Evolutionary conservation across 2,329 filamentous ascomycete genomes (phyloP).

Genomic region (Ophiosphaerella narmari): DNA sequence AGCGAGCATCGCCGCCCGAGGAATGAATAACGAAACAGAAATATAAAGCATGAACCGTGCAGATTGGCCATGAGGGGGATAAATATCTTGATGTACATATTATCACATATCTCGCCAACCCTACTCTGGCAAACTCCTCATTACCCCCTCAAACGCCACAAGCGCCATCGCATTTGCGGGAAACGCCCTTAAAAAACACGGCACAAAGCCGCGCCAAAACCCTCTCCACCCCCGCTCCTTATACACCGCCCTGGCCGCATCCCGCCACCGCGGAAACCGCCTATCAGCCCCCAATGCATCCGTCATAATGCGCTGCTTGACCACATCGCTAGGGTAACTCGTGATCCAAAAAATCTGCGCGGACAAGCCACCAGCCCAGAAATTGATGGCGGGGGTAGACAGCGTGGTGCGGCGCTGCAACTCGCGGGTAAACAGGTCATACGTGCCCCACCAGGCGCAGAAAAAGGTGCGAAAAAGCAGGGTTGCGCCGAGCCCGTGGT

Average conservation of each 20-base stretch:
- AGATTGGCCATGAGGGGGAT: too few relatives aligned
- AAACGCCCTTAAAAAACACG: conserved; percentile 91
- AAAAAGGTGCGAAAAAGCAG: conserved; percentile 90
- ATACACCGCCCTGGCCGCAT: conserved; percentile 79
- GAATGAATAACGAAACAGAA: background rate
- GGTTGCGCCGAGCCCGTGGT: conserved; percentile 83
- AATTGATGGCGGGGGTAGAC: conserved; percentile 82
- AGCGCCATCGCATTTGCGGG: conserved; percentile 94
- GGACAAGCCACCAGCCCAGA: conserved; percentile 93
- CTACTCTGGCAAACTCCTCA: conserved; percentile 60
- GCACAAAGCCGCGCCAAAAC: conserved; percentile 90
- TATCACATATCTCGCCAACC: too few relatives aligned
- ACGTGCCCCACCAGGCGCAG: conserved; percentile 98
- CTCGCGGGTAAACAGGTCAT: conserved; percentile 77
- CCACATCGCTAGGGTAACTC: conserved; percentile 87
- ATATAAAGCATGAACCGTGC: background rate
- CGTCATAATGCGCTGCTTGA: conserved; percentile 98
- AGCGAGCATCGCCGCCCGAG: background rate
- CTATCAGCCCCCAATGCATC: conserved; percentile 72
- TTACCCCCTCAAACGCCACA: conserved; percentile 90
- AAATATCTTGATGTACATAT: too few relatives aligned
- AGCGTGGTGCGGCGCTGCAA: conserved; percentile 70
- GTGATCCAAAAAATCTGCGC: conserved; percentile 95
- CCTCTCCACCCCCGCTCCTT: conserved; percentile 75
- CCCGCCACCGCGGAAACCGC: conserved; percentile 75